phyloP scores from a whole-genome alignment of 2,329 filamentous ascomycete genomes.

The Colletotrichum tanaceti region DNA sequence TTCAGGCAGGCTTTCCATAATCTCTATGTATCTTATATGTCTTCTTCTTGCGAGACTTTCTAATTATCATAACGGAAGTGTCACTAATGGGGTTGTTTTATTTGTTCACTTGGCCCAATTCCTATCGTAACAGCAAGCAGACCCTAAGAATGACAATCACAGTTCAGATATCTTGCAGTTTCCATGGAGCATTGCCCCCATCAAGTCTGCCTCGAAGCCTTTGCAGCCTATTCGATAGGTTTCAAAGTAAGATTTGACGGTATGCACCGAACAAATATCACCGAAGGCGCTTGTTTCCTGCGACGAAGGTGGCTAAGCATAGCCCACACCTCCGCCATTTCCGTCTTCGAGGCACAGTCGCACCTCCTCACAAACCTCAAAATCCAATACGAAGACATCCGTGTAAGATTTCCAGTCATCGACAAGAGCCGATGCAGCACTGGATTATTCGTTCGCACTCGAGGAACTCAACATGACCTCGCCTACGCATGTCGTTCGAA shows the following conservation, averaged over 20 bases:
- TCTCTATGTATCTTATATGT: neutral
- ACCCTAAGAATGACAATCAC: neutral
- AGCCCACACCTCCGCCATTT: neutral
- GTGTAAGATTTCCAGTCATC: neutral
- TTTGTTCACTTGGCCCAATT: too few relatives aligned
- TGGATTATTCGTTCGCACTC: neutral
- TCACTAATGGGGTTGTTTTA: too few relatives aligned
- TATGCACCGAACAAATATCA: too few relatives aligned
- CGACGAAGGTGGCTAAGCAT: neutral
- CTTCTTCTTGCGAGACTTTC: too few relatives aligned
- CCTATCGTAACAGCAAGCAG: neutral
- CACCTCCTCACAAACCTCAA: neutral
- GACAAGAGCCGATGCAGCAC: too few relatives aligned
- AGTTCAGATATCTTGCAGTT: neutral
- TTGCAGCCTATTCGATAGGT: neutral
- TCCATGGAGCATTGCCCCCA: neutral
- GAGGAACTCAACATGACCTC: neutral
- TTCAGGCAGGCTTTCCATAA: neutral
- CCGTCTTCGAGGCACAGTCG: neutral
- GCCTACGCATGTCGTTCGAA: neutral
- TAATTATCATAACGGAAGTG: neutral
- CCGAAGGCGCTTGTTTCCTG: too few relatives aligned
- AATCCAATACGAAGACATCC: neutral
- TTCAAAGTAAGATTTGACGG: neutral
- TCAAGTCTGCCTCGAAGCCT: neutral